A percentile compares a stretch with the other conserved stretches of the same genome.
Conservation (phyloP, 805 yeast genomes). For the Blastobotrys parvus region DNA sequence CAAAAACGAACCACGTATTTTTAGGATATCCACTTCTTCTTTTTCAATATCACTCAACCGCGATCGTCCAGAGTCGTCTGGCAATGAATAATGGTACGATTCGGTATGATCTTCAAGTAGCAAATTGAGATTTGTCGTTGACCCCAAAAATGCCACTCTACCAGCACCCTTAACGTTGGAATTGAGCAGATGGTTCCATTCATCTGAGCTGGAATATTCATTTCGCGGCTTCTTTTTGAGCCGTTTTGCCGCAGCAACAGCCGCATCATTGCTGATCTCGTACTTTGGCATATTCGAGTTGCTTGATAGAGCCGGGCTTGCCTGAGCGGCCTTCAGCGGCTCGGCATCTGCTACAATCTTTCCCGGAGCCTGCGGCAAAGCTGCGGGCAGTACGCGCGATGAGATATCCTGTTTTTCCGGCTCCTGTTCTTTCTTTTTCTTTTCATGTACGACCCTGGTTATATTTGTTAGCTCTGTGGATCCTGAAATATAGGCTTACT, state of each 20-base stretch:
- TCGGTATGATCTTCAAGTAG: slow-evolving; percentile 41
- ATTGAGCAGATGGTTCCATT: slow-evolving; percentile 29
- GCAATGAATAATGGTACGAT: slow-evolving; percentile 31
- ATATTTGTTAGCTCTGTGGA: too few relatives aligned
- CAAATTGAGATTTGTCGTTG: slow-evolving; percentile 41
- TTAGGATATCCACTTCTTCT: slow-evolving; percentile 57
- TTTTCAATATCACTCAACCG: slow-evolving; percentile 35
- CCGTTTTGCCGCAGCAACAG: slow-evolving; percentile 1
- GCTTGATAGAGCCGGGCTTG: background rate
- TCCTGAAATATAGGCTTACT: background rate
- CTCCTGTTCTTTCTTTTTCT: slow-evolving; percentile 1
- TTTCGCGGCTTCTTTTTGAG: background rate
- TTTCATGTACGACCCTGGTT: too few relatives aligned
- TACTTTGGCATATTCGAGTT: slow-evolving; percentile 1
- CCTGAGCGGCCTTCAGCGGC: background rate
- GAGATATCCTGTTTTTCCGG: too few relatives aligned
- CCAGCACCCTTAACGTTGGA: slow-evolving; percentile 28
- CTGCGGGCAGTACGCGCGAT: background rate
- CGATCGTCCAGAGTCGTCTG: slow-evolving; percentile 16
- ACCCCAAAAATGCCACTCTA: slow-evolving; percentile 42
- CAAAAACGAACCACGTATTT: slow-evolving; percentile 60
- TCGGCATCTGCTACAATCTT: background rate
- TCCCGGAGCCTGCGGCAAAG: background rate
- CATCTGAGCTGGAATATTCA: slow-evolving; percentile 9
- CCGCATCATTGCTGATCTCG: background rate